Percentiles rank a stretch among this genome's conserved stretches.
These are phyloP conservation scores for Plantago elongata DNA, from an alignment of 257 asterid species.

Conservation along the genomic window DNA sequence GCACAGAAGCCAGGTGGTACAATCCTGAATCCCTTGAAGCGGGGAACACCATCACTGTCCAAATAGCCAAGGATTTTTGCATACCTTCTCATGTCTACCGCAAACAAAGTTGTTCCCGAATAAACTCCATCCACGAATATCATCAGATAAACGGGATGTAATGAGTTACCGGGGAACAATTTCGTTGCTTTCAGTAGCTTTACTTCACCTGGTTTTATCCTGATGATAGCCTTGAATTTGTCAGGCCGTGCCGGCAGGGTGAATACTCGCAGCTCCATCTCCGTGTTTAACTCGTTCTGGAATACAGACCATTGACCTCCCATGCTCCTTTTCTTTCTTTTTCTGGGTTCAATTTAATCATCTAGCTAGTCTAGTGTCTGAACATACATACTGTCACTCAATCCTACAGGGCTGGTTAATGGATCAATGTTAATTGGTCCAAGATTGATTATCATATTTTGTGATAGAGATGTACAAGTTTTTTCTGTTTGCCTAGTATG, in stretches of 20 bases:
- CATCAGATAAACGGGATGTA: slow-evolving; percentile 21
- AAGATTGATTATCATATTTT: too few species aligned
- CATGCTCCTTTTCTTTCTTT: slow-evolving; percentile 12
- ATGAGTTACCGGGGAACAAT: slow-evolving; percentile 18
- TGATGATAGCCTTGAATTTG: slow-evolving; percentile 20
- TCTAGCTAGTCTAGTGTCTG: too few species aligned
- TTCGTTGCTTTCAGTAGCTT: slow-evolving; percentile 12
- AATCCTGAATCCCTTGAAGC: slow-evolving; percentile 23
- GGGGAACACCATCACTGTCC: slow-evolving; percentile 14
- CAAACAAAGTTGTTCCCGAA: slow-evolving; percentile 21
- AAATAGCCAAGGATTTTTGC: slow-evolving; percentile 42
- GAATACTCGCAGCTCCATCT: slow-evolving; percentile 33
- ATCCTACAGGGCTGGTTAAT: too few species aligned
- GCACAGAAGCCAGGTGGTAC: slow-evolving; percentile 15
- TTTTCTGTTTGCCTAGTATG: too few species aligned
- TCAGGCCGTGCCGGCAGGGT: slow-evolving; percentile 35
- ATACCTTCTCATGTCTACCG: slow-evolving; percentile 13
- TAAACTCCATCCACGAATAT: slow-evolving; percentile 30
- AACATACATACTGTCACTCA: too few species aligned
- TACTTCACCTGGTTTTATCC: slow-evolving; percentile 22
- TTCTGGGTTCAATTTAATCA: too few species aligned
- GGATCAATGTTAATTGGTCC: too few species aligned
- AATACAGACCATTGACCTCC: slow-evolving; percentile 24
- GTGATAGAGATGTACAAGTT: too few species aligned
- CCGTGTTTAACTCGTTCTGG: slow-evolving; percentile 22